These are phyloP conservation scores for Kuraishia molischiana DNA, from an alignment of 805 yeast genomes.

Conservation along the genomic window DNA sequence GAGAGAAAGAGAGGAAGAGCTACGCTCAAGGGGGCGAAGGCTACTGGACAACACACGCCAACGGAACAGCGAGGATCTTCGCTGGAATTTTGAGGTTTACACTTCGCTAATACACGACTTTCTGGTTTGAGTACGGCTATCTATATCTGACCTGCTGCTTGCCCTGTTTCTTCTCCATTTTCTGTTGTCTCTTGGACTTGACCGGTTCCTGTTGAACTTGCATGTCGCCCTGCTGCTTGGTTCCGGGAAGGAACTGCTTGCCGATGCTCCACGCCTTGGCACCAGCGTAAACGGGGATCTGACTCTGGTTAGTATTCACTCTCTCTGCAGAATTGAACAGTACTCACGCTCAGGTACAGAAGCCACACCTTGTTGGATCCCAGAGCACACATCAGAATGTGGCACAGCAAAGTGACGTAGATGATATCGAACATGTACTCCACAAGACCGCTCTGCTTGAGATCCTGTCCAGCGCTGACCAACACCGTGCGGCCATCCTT, in stretches of 20 bases:
- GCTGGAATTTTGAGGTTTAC: no score
- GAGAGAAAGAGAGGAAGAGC: no score
- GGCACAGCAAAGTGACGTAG: constrained; percentile 53
- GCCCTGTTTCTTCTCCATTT: constrained; percentile 19
- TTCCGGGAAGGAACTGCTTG: constrained; percentile 4
- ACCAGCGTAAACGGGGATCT: constrained; percentile 40
- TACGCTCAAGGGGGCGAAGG: no score
- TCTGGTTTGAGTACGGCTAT: no score
- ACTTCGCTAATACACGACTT: no score
- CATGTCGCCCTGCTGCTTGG: constrained; percentile 4
- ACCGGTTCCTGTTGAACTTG: constrained; percentile 8
- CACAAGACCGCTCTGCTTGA: constrained; percentile 51
- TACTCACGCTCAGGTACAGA: constrained; percentile 26
- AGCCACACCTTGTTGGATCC: constrained; percentile 59
- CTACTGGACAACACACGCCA: no score
- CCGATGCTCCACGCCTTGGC: constrained; percentile 26
- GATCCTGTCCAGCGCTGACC: constrained; percentile 48
- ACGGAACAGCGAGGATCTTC: no score
- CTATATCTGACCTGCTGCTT: neutral
- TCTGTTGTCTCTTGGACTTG: constrained; percentile 26
- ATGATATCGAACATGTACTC: constrained; percentile 67
- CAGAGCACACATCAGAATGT: constrained; percentile 38
- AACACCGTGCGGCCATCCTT: constrained; percentile 25
- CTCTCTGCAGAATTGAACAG: no score
- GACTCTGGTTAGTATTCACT: constrained; percentile 9